Evolutionary conservation across 495 filamentous ascomycete species (phyloP), one percentile per base, ranked within the genome.

Genomic region (Talaromyces proteolyticus): DNA sequence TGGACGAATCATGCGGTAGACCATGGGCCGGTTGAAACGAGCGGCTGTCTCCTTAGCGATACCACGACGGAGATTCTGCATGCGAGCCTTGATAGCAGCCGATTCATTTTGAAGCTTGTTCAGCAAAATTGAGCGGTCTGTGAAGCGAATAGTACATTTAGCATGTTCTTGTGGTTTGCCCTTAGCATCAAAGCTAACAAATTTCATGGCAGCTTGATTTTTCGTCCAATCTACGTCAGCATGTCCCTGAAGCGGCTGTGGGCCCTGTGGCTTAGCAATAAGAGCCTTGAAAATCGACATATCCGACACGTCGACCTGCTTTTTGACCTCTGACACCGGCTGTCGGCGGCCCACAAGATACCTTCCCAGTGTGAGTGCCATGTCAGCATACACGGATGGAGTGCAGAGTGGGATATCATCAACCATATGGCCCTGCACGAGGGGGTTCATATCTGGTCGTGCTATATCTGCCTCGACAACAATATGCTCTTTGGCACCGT

Each of bases 1-100:
- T 38, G 82, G 70, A n/a, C 70, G 62, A 54, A 92, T 85, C 10
- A 91, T 69, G 59, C 87, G 87, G 68, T 93, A 93, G 1, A 84
- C 82, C 66, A 91, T 78, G 12, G 22, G 18, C 3, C 18, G n/a
- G 4, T 39, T 12, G 11, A 16, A 17, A 20, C 39, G 39, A 20
- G 18, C 16, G 12, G n/a, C n/a, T n/a, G n/a, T n/a, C n/a, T 42
- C 11, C 4, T 39, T 14, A 3, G 12, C 4, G 37, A 4, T 14
- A 4, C 37, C 18, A 3, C 37, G 37, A 4, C 37, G 12, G 3
- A 14, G 37, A 39, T n/a, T n/a, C 37, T 39, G n/a, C 37, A 39
- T 39, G 3, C 37, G 37, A 3, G 4, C 11, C 37, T n/a, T 4
- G 18, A 39, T 39, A 3, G 3, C 4, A n/a, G 4, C 12, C 4